Conservation (phyloP, 75 land plant species). For the Sequoiadendron giganteum region DNA sequence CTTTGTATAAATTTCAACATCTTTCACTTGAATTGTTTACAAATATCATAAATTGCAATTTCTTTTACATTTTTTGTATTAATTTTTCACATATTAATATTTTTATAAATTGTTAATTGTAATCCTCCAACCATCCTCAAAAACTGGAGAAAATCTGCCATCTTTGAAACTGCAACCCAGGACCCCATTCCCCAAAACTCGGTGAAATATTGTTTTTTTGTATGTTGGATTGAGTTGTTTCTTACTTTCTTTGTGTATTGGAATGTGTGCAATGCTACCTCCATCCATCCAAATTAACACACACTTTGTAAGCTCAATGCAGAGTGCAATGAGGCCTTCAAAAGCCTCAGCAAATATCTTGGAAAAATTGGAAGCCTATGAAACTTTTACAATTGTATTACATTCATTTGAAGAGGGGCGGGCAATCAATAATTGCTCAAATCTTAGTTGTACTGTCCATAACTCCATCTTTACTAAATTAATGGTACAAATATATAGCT, state of each 20-base stretch:
- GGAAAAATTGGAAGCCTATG: neutral
- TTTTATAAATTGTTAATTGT: too few species aligned
- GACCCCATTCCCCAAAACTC: too few species aligned
- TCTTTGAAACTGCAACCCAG: too few species aligned
- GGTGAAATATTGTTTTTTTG: neutral
- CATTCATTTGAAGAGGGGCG: neutral
- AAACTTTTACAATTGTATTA: too few species aligned
- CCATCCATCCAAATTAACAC: neutral
- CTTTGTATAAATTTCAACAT: too few species aligned
- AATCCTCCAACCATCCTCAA: too few species aligned
- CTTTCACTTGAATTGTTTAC: too few species aligned
- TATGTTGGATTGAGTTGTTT: neutral
- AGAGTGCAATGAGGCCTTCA: neutral
- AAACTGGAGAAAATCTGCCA: too few species aligned
- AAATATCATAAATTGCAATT: too few species aligned
- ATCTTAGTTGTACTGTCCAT: neutral
- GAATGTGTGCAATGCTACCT: neutral
- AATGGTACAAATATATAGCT: too few species aligned
- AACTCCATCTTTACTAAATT: neutral
- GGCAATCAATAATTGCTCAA: neutral
- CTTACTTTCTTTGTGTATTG: neutral
- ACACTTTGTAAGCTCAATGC: neutral
- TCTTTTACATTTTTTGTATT: too few species aligned
- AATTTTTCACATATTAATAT: too few species aligned
- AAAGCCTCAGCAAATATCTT: neutral